phyloP scores from a whole-genome alignment of 208 protist genomes.

The Leishmania mexicana region DNA sequence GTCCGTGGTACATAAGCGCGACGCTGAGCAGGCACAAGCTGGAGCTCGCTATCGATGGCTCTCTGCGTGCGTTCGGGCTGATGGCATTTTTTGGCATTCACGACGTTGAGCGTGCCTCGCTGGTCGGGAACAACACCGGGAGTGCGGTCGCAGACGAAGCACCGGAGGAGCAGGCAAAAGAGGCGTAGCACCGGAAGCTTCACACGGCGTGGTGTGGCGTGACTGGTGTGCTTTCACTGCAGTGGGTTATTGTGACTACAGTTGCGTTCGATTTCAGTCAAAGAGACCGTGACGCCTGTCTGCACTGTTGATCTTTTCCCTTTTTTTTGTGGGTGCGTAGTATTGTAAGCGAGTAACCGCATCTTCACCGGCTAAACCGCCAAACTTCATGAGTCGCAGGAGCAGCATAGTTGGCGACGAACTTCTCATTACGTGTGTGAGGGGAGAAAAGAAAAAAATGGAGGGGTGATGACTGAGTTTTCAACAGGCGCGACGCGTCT shows the following conservation, averaged over 20 bases:
- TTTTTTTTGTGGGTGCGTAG: neutral
- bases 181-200: neutral
- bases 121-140: neutral
- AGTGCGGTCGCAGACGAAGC: neutral
- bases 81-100: slow-evolving; percentile 71
- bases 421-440: neutral
- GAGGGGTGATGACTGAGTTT: neutral
- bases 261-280: neutral
- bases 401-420: neutral
- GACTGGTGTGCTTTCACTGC: neutral
- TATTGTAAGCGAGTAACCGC: neutral
- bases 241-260: neutral
- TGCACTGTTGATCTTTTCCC: neutral
- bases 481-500: neutral
- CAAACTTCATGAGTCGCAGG: neutral
- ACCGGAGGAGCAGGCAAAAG: slow-evolving; percentile 12
- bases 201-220: neutral
- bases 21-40: slow-evolving; percentile 82
- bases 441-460: neutral
- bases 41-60: slow-evolving; percentile 82
- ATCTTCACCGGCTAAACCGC: neutral
- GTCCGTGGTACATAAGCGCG: slow-evolving; percentile 81
- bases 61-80: slow-evolving; percentile 77
- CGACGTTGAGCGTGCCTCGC: slow-evolving; percentile 17
- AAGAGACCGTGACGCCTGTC: neutral